phyloP scores from a whole-genome alignment of 495 filamentous ascomycete species.

The Neurospora intermedia region DNA sequence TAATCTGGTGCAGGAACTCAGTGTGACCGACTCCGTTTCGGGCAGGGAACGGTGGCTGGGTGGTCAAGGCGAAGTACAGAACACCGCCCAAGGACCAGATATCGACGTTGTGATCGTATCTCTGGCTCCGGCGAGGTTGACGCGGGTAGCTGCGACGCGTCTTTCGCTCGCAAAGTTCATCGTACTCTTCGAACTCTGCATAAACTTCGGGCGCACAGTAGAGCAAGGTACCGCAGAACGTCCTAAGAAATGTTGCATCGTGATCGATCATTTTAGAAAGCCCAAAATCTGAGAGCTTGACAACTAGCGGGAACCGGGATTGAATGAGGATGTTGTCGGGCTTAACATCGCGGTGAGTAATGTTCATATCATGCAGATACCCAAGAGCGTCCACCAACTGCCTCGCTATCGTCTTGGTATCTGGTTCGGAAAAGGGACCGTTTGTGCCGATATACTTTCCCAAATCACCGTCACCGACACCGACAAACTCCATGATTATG shows the following conservation, averaged over 20 bases:
- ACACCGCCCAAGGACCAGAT: slow-evolving; percentile 93
- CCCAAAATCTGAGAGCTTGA: slow-evolving; percentile 87
- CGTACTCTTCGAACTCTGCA: slow-evolving; percentile 61
- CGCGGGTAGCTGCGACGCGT: slow-evolving; percentile 23
- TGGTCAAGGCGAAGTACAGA: slow-evolving; percentile 67
- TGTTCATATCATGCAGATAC: slow-evolving; percentile 77
- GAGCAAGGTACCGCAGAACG: slow-evolving; percentile 89
- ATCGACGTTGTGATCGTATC: slow-evolving; percentile 83
- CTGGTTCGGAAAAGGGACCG: slow-evolving; percentile 52
- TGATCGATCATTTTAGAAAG: slow-evolving; percentile 84
- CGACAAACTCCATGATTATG: slow-evolving; percentile 88
- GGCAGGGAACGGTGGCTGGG: slow-evolving; percentile 67
- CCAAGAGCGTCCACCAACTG: slow-evolving; percentile 74
- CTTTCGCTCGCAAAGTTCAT: slow-evolving; percentile 33
- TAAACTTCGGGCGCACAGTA: slow-evolving; percentile 98
- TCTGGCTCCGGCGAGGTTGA: slow-evolving; percentile 29
- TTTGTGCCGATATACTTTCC: slow-evolving; percentile 52
- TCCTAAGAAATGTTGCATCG: slow-evolving; percentile 76
- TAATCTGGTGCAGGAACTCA: slow-evolving; percentile 71
- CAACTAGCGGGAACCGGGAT: slow-evolving; percentile 46
- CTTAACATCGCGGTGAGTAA: slow-evolving; percentile 95
- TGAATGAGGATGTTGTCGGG: slow-evolving; percentile 91
- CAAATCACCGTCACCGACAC: slow-evolving; percentile 75
- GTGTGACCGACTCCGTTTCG: slow-evolving; percentile 39
- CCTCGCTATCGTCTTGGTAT: slow-evolving; percentile 55